These are phyloP conservation scores for Epithele typhae DNA, from an alignment of 768 basidiomycete species.

Conservation along the genomic window DNA sequence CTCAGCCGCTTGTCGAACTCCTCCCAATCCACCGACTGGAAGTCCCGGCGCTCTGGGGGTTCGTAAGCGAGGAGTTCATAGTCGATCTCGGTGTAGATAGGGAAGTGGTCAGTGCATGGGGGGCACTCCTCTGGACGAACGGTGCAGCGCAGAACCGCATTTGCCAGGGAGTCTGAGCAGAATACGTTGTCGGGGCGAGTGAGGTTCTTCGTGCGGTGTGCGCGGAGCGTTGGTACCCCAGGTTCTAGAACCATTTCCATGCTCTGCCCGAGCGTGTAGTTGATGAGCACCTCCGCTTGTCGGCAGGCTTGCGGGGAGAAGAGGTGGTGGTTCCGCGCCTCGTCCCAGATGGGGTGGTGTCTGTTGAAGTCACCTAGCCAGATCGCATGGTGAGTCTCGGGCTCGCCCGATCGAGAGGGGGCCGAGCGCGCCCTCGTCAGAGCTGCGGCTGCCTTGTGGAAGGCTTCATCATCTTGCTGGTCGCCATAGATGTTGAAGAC, in stretches of 20 bases:
- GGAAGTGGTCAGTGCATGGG: conserved; percentile 37
- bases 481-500: conserved; percentile 41
- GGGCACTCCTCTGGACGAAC: conserved; percentile 14
- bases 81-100: conserved; percentile 29
- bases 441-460: conserved; percentile 8
- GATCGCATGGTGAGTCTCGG: conserved; percentile 21
- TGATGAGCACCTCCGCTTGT: conserved; percentile 23
- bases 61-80: conserved; percentile 2
- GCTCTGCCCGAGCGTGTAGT: conserved; percentile 18
- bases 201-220: conserved; percentile 27
- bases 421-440: no score
- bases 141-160: conserved; percentile 26
- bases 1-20: conserved; percentile 22
- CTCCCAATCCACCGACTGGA: conserved; percentile 27
- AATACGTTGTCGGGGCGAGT: conserved; percentile 44
- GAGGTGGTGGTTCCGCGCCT: conserved; percentile 27
- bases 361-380: conserved; percentile 37
- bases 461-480: conserved; percentile 19
- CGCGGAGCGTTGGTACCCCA: conserved; percentile 31
- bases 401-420: not conserved
- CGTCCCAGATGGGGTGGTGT: conserved; percentile 39
- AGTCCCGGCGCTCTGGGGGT: conserved; percentile 19
- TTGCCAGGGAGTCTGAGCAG: conserved; percentile 13
- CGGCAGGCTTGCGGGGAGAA: conserved; percentile 28
- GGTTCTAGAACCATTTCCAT: conserved; percentile 34